Evolutionary conservation across 306 rosid genomes (phyloP).

Genomic region (Abrus precatorius): DNA sequence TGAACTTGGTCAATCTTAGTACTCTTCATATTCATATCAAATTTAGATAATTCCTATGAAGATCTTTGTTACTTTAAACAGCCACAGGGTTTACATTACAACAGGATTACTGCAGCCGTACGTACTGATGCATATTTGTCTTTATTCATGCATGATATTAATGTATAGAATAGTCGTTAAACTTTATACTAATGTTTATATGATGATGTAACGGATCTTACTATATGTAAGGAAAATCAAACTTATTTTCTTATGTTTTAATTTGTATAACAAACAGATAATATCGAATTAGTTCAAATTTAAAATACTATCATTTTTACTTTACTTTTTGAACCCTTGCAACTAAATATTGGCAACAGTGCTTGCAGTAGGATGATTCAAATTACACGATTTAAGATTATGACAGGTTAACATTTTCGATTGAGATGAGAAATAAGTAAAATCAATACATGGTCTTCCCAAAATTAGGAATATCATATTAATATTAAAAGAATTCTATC

Average conservation of each 20-base stretch:
- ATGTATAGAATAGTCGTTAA: neutral
- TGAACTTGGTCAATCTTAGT: conserved; percentile 22
- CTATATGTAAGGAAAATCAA: too few species aligned
- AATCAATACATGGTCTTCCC: too few species aligned
- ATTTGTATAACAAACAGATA: too few species aligned
- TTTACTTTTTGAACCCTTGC: neutral
- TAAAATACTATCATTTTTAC: too few species aligned
- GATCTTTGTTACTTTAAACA: conserved; percentile 4
- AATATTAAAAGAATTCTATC: too few species aligned
- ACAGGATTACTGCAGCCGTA: neutral
- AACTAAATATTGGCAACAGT: neutral
- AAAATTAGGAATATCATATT: too few species aligned
- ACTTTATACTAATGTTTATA: neutral
- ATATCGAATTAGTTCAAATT: too few species aligned
- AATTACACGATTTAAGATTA: neutral
- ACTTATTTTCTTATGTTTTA: too few species aligned
- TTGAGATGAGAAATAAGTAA: too few species aligned
- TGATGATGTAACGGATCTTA: neutral
- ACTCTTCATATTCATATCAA: neutral
- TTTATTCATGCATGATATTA: neutral
- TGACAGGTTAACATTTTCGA: too few species aligned
- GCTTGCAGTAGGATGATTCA: too few species aligned
- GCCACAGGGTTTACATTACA: neutral
- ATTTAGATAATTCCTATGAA: neutral
- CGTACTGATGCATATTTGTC: neutral